Evolutionary conservation across 2,329 filamentous ascomycete species (phyloP).

Genomic region (Pyrenophora tritici-repentis): DNA sequence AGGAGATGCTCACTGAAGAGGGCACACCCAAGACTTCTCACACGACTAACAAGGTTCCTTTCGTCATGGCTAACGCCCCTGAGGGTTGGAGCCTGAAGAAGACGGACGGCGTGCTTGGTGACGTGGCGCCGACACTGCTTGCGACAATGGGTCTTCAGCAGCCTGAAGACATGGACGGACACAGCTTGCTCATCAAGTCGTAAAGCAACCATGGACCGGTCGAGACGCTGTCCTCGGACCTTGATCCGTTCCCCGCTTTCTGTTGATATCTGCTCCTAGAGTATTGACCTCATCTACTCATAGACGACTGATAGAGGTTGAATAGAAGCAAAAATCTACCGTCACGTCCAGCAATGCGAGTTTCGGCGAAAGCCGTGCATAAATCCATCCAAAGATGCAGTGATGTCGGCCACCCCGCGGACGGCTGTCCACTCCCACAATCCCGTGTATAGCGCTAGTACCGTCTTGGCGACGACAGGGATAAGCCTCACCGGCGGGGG

Average conservation of each 20-base stretch:
- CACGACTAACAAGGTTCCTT: constrained; percentile 96
- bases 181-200: constrained; percentile 78
- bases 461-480: constrained; percentile 8
- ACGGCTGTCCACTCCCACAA: no score
- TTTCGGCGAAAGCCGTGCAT: no score
- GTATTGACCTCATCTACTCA: no score
- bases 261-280: background rate
- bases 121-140: constrained; percentile 94
- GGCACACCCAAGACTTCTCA: constrained; percentile 98
- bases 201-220: constrained; percentile 34
- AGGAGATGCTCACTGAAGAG: constrained; percentile 97
- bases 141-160: constrained; percentile 88
- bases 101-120: constrained; percentile 86
- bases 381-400: no score
- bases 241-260: background rate
- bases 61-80: constrained; percentile 97
- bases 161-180: constrained; percentile 90
- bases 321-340: no score
- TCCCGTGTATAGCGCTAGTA: no score
- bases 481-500: constrained; percentile 7
- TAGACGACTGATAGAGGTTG: no score
- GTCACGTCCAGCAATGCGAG: no score
- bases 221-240: background rate
- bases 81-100: constrained; percentile 85
- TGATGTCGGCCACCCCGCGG: no score